phyloP scores from a whole-genome alignment of 169 alveolate genomes.

The Plasmodium relictum region DNA sequence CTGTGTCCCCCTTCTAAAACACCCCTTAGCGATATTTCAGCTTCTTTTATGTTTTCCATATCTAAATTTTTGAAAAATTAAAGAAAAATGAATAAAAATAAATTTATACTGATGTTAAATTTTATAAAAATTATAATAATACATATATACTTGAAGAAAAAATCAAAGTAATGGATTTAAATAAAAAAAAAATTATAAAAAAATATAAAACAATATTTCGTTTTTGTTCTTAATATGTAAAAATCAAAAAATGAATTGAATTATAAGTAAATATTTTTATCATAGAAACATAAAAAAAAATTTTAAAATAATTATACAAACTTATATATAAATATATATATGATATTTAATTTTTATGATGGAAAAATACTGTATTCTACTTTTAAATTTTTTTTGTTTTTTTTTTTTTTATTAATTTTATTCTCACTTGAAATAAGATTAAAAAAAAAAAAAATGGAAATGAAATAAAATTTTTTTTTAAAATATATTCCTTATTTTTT shows the following conservation, averaged over 20 bases:
- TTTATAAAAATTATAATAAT: not conserved
- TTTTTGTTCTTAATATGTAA: not conserved
- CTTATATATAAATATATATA: not conserved
- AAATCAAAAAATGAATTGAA: slow-evolving; percentile 4
- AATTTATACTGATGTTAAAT: too few relatives aligned
- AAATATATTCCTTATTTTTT: too few relatives aligned
- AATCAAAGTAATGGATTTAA: not conserved
- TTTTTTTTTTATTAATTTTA: too few relatives aligned
- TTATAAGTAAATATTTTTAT: not conserved
- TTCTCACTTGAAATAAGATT: too few relatives aligned
- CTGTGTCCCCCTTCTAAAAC: slow-evolving; percentile 94
- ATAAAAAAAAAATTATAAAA: slow-evolving; percentile 1
- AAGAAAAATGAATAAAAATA: too few relatives aligned
- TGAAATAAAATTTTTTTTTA: too few relatives aligned
- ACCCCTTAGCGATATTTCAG: slow-evolving; percentile 87
- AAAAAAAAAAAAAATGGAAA: too few relatives aligned
- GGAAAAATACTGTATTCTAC: not conserved
- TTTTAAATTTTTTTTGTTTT: too few relatives aligned
- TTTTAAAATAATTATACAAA: not conserved
- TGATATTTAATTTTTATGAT: not conserved
- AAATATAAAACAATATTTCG: not conserved
- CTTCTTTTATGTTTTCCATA: slow-evolving; percentile 76
- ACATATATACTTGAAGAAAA: not conserved
- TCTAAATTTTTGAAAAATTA: slow-evolving; percentile 11
- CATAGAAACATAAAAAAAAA: not conserved